Base-by-base conservation (phyloP, 2,329 filamentous ascomycete genomes). In the Apiospora rasikravindrae region DNA sequence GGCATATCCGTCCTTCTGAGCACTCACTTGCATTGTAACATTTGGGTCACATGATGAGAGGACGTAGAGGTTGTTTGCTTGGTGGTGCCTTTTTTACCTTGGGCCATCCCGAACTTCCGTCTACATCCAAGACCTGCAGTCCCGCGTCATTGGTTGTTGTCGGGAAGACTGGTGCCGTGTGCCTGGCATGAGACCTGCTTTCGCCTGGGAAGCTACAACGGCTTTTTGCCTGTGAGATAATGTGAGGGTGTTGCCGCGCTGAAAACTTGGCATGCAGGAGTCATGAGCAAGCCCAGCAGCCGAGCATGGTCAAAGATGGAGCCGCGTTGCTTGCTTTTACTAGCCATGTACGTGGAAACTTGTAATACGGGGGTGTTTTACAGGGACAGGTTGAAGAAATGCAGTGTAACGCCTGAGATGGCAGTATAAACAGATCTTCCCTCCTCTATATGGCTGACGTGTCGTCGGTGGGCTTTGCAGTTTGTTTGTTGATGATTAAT, bases 251-350 rank as follows among this genome's bases (percentile, higher is more conserved):
- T 8, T 26, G 51, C 24, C 29, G 26, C 26, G 26, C 26, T 33
- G 16, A 22, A 57, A 22, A 29, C 51, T 57, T 57, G 51, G 51
- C 51, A 7, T 57, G 51, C 51, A 57, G 51, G 16, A 57, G 51
- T 57, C 51, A 14, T 57, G 51, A 57, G 51, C 51, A 57, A 22
- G 51, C 51, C 51, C 51, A 57, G 51, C 51, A 33, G 33, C 33
- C 33, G 33, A 37, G 33, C 33, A 6, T 33, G 33, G 51, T 7
- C 51, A 57, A 53, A 57, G 51, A 57, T 57, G 29, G 53, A 61
- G 53, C 53, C 53, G 53, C 53, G 53, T 33, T 37, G 53, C 53
- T 61, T 61, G 53, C 26, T 22, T 22, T 61, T 22, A 37, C 16
- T 53, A 14, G 24, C 5, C 51, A 53, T 61, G 53, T 61, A 37